A percentile compares a stretch with the other conserved stretches of the same genome.
phyloP scores from a whole-genome alignment of 176 grass and related monocot genomes.

The Lolium multiflorum region DNA sequence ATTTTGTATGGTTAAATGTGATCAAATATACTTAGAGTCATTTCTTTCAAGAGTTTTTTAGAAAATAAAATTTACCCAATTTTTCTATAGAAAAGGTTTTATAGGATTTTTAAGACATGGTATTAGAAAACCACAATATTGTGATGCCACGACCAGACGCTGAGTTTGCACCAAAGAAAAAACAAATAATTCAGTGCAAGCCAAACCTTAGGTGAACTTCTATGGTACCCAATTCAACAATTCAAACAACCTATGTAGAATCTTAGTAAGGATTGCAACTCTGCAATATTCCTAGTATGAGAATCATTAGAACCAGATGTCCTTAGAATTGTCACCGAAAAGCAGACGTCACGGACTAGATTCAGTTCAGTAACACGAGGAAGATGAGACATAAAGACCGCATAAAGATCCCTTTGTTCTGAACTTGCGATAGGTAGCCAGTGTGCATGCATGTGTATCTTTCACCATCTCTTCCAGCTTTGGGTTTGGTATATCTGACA shows the following conservation, averaged over 20 bases:
- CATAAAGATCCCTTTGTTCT: conserved; percentile 13
- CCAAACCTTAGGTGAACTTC: neutral
- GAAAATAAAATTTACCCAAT: too few species aligned
- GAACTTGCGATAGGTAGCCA: neutral
- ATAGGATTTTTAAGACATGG: too few species aligned
- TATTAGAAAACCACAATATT: neutral
- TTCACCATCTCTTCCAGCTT: conserved; percentile 37
- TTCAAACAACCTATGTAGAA: neutral
- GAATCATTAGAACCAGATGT: neutral
- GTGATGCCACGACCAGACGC: neutral
- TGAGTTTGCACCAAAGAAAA: neutral
- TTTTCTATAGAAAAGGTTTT: too few species aligned
- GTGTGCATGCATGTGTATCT: conserved; percentile 37
- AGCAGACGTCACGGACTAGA: neutral
- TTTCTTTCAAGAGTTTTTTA: too few species aligned
- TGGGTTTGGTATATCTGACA: conserved; percentile 71
- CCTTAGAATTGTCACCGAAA: neutral
- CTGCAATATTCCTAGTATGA: neutral
- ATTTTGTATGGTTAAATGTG: too few species aligned
- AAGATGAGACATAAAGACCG: conserved; percentile 25
- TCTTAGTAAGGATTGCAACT: neutral
- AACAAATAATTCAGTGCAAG: neutral
- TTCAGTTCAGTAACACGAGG: neutral
- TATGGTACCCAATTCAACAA: neutral
- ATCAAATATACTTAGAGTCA: too few species aligned